Conservation (phyloP, 192 early-diverging fungal genomes). For the Coemansia sp. region DNA sequence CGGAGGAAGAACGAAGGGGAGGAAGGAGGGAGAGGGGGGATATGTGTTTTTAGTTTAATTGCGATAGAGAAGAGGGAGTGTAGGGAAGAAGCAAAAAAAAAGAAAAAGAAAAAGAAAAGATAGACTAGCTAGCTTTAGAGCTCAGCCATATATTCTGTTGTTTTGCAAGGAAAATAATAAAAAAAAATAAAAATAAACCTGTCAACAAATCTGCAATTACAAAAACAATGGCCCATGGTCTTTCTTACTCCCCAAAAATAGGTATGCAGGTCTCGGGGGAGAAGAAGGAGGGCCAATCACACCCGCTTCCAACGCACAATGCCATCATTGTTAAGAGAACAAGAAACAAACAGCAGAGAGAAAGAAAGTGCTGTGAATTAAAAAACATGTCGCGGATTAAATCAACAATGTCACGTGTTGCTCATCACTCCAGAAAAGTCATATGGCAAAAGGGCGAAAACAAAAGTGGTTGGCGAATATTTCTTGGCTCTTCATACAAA, state of each 20-base stretch:
- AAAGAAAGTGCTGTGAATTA: too few species aligned
- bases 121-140: neutral
- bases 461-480: too few species aligned
- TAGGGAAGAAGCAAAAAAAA: neutral
- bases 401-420: too few species aligned
- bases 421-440: too few species aligned
- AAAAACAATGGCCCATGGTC: too few species aligned
- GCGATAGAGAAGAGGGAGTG: neutral
- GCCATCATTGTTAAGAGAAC: too few species aligned
- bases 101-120: neutral
- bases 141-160: neutral
- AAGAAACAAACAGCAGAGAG: too few species aligned
- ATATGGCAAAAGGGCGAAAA: too few species aligned
- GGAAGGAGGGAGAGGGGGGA: slow-evolving; percentile 4
- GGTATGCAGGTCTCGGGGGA: neutral
- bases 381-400: too few species aligned
- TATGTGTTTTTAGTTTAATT: neutral
- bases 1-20: neutral
- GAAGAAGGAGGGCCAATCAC: neutral
- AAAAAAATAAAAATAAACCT: neutral
- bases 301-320: neutral
- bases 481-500: too few species aligned
- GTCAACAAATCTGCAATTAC: too few species aligned
- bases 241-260: neutral
- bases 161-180: neutral